Evolutionary conservation across 2,329 filamentous ascomycete species (phyloP).

Genomic region (Beauveria pseudobassiana): DNA sequence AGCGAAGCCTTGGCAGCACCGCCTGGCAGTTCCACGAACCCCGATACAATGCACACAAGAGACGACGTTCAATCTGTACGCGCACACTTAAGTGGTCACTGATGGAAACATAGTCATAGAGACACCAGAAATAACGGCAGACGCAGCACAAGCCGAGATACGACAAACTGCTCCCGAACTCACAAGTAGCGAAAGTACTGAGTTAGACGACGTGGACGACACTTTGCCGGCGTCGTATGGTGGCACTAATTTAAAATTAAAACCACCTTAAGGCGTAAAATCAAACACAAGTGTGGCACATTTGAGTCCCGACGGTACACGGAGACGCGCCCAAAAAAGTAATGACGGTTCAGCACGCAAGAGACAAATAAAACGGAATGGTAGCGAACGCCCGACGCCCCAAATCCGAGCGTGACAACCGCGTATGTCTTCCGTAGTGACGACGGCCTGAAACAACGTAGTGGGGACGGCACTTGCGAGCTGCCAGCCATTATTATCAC

Average conservation of each 20-base stretch:
- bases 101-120: neutral
- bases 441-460: constrained; percentile 8
- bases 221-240: neutral
- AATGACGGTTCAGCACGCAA: neutral
- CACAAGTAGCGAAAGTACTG: neutral
- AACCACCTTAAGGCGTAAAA: neutral
- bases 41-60: neutral
- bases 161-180: neutral
- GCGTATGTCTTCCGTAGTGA: constrained; percentile 11
- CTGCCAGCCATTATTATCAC: constrained; percentile 9
- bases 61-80: too few relatives aligned
- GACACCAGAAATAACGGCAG: neutral
- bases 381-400: constrained; percentile 2
- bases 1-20: neutral
- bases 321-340: neutral
- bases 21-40: neutral
- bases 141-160: neutral
- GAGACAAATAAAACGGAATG: neutral
- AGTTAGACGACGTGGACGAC: neutral
- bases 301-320: neutral
- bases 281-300: neutral
- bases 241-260: constrained; percentile 5
- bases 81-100: neutral
- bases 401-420: constrained; percentile 5
- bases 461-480: constrained; percentile 11